Conservation (phyloP, 371 early-diverging fungal species). For the Mucor racemosus region DNA sequence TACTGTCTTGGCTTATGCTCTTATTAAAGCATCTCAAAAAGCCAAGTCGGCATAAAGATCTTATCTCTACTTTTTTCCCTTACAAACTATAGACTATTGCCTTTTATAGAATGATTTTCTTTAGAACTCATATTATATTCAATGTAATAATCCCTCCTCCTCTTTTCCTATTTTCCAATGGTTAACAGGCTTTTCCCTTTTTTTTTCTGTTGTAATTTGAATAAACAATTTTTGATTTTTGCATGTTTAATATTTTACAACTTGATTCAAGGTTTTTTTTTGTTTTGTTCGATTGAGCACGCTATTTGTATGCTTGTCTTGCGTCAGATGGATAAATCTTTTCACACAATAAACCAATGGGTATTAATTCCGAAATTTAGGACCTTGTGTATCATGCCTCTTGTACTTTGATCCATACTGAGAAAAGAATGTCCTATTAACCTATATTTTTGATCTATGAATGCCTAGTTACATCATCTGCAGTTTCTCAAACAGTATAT, state of each 20-base stretch:
- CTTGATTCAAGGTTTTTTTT: neutral
- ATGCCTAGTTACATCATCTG: neutral
- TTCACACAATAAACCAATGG: neutral
- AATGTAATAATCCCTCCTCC: neutral
- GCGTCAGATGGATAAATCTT: neutral
- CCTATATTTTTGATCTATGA: no score
- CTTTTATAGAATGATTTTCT: neutral
- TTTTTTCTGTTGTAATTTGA: neutral
- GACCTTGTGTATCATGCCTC: neutral
- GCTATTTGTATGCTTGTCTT: neutral
- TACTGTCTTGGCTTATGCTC: conserved; percentile 61
- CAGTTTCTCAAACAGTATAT: no score
- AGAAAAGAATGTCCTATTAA: no score
- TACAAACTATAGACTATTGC: neutral
- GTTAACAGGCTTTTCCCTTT: neutral
- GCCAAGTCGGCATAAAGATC: conserved; percentile 14
- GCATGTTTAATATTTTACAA: neutral
- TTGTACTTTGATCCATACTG: neutral
- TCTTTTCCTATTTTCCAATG: conserved; percentile 3
- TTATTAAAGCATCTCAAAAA: conserved; percentile 34
- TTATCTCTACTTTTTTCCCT: no score
- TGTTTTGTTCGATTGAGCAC: neutral
- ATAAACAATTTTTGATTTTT: neutral
- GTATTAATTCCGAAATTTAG: neutral
- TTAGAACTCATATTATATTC: neutral